Conservation (phyloP, 2,329 filamentous ascomycete species). For the Setomelanomma holmii region DNA sequence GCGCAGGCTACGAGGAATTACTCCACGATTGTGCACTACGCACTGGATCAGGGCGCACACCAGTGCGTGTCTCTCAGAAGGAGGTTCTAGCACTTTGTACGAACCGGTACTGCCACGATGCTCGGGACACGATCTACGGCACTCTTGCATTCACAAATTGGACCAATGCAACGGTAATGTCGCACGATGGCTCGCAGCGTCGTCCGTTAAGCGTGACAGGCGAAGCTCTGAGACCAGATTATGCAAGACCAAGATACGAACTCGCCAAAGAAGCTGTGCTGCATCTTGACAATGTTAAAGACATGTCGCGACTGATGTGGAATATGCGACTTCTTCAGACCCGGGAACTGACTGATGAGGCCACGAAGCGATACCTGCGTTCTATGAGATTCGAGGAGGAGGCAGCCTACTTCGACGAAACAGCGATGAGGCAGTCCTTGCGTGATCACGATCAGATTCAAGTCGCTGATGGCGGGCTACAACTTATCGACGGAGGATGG, state of each 20-base stretch:
- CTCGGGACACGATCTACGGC: background rate
- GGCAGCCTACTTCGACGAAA: background rate
- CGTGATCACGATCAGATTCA: background rate
- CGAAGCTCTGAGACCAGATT: background rate
- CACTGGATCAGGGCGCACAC: background rate
- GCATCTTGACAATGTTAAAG: background rate
- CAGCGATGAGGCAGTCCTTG: background rate
- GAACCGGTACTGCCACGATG: background rate
- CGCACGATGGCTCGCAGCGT: background rate
- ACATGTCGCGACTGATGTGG: background rate
- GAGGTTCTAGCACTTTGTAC: background rate
- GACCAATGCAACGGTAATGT: background rate
- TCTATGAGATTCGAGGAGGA: background rate
- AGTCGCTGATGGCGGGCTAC: background rate
- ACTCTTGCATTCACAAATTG: background rate
- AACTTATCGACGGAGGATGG: background rate
- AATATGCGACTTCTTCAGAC: background rate
- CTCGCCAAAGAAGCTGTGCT: background rate
- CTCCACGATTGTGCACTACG: background rate
- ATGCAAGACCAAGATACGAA: background rate
- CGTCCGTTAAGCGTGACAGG: too few relatives aligned
- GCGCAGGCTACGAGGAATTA: background rate
- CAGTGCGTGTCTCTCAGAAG: background rate
- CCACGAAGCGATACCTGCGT: background rate
- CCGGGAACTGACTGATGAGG: too few relatives aligned